phyloP scores from a whole-genome alignment of 306 rosid genomes.

The Aeschynomene evenia region DNA sequence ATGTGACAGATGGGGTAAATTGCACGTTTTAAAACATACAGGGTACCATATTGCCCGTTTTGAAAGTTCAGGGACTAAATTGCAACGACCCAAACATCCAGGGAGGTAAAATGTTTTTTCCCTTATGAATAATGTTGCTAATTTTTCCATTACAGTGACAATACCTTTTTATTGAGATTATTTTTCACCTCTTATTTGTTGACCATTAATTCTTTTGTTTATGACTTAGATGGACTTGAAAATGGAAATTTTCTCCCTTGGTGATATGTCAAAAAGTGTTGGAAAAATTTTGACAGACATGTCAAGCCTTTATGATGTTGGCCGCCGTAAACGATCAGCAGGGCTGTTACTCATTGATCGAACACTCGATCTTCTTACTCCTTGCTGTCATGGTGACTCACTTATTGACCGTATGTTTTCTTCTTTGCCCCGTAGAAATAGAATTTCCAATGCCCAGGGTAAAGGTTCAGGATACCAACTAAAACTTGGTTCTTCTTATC shows the following conservation, averaged over 20 bases:
- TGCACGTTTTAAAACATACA: no score
- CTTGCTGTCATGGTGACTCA: slow-evolving; percentile 93
- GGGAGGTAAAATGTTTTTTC: no score
- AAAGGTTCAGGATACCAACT: slow-evolving; percentile 57
- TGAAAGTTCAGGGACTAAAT: no score
- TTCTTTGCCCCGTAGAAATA: slow-evolving; percentile 65
- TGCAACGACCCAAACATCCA: no score
- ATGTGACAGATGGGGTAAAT: no score
- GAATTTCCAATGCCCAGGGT: slow-evolving; percentile 45
- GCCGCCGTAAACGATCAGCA: slow-evolving; percentile 81
- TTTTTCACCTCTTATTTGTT: slow-evolving; percentile 28
- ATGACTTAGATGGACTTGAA: slow-evolving; percentile 92
- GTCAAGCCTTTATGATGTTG: slow-evolving; percentile 96
- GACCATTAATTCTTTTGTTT: slow-evolving; percentile 35
- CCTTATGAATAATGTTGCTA: slow-evolving; percentile 19
- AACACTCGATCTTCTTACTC: slow-evolving; percentile 93
- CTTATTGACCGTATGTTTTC: slow-evolving; percentile 81
- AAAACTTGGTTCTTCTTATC: slow-evolving; percentile 48
- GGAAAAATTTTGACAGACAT: slow-evolving; percentile 85
- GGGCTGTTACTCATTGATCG: slow-evolving; percentile 87
- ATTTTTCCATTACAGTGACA: background rate
- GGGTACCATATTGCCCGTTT: no score
- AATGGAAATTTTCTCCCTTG: slow-evolving; percentile 90
- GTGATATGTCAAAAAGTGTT: slow-evolving; percentile 80
- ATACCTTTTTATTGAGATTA: slow-evolving; percentile 17